Conservation (phyloP, 2,329 filamentous ascomycete species). For the Ceratocystis albifundus region DNA sequence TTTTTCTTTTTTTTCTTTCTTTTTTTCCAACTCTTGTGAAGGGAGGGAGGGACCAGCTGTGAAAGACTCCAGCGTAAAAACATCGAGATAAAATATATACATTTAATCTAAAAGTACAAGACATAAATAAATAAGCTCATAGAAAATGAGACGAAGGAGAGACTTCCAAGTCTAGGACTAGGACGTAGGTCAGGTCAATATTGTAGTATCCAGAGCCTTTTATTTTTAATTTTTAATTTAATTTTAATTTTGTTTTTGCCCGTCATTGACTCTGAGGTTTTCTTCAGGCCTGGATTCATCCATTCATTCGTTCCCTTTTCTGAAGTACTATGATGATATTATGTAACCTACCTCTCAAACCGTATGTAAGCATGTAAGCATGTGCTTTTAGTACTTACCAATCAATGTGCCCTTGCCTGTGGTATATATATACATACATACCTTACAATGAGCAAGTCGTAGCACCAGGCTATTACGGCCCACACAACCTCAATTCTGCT, state of each 20-base stretch:
- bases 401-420: neutral
- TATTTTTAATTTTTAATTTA: no score
- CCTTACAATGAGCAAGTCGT: no score
- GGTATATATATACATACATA: no score
- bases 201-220: neutral
- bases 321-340: neutral
- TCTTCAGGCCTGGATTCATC: neutral
- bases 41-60: neutral
- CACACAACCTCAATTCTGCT: no score
- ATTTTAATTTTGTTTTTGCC: no score
- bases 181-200: no score
- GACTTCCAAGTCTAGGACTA: neutral
- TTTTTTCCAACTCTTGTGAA: neutral
- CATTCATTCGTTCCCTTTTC: neutral
- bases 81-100: neutral
- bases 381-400: neutral
- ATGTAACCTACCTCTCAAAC: neutral
- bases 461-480: no score
- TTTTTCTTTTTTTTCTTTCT: no score
- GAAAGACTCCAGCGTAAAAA: neutral
- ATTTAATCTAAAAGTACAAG: neutral
- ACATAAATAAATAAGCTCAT: conserved; percentile 12
- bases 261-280: neutral
- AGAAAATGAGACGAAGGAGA: neutral
- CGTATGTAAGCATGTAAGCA: neutral